Conservation (phyloP, 1,139 yeast species). For the Hansenula anomala region DNA sequence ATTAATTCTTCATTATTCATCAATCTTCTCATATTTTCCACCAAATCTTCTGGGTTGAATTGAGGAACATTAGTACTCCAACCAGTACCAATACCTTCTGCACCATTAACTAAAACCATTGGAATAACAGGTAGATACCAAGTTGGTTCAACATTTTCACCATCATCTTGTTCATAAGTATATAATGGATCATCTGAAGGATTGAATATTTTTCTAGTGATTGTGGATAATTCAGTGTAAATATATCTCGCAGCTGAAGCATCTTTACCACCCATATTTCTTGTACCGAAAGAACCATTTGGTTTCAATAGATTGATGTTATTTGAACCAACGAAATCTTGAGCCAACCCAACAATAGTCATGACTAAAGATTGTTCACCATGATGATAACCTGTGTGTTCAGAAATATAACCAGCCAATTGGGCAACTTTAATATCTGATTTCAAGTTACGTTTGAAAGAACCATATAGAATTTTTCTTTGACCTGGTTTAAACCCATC, state of each 20-base stretch:
- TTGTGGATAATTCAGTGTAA: conserved; percentile 74
- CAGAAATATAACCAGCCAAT: conserved; percentile 85
- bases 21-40: conserved; percentile 62
- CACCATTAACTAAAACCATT: conserved; percentile 88
- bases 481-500: conserved; percentile 99
- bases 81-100: conserved; percentile 99
- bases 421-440: conserved; percentile 87
- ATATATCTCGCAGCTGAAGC: conserved; percentile 98
- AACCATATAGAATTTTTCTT: conserved; percentile 86
- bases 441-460: conserved; percentile 75
- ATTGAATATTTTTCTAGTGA: conserved; percentile 74
- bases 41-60: conserved; percentile 82
- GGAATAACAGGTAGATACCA: conserved; percentile 94
- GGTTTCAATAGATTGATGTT: conserved; percentile 84
- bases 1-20: conserved; percentile 69
- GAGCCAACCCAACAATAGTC: conserved; percentile 92
- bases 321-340: conserved; percentile 90
- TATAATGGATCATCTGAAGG: conserved; percentile 77
- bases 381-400: conserved; percentile 91
- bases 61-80: conserved; percentile 96
- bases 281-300: conserved; percentile 94
- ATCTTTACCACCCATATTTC: conserved; percentile 98
- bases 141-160: conserved; percentile 90
- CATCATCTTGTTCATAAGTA: conserved; percentile 87
- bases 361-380: conserved; percentile 87